Evolutionary conservation across 768 basidiomycete genomes (phyloP).

Genomic region (Mycena chlorophos): DNA sequence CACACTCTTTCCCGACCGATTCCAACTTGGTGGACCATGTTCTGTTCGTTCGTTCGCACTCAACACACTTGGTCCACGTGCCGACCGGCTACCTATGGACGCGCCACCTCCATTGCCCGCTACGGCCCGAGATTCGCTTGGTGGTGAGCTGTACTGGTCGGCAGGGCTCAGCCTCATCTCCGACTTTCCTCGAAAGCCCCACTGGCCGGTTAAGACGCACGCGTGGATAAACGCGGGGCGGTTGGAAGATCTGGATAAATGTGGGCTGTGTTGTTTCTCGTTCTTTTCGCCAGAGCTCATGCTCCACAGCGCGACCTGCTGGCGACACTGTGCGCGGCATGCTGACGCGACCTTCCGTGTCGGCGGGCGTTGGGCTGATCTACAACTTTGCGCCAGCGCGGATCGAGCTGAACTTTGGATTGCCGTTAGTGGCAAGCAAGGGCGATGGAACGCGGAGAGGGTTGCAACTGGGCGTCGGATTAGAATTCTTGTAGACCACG

Average conservation of each 20-base stretch:
- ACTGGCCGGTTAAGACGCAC: constrained; percentile 88
- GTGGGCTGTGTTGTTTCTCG: constrained; percentile 46
- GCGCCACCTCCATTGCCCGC: background rate
- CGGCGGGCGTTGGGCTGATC: constrained; percentile 79
- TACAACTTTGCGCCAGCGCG: constrained; percentile 82
- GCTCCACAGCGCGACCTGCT: constrained; percentile 37
- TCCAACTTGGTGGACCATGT: constrained; percentile 90
- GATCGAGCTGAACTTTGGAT: constrained; percentile 86
- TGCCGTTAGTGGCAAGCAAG: constrained; percentile 70
- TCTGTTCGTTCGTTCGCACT: constrained; percentile 76
- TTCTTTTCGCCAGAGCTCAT: constrained; percentile 4
- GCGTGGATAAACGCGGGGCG: constrained; percentile 80
- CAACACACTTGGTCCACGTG: constrained; percentile 77
- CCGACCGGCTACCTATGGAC: constrained; percentile 48
- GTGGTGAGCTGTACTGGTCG: constrained; percentile 82
- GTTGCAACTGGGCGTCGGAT: constrained; percentile 65
- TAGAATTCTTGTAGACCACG: constrained; percentile 46
- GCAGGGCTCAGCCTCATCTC: constrained; percentile 74
- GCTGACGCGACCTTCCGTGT: constrained; percentile 63
- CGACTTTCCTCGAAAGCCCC: constrained; percentile 64
- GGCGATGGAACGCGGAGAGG: constrained; percentile 57
- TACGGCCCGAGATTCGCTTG: constrained; percentile 74
- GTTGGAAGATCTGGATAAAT: constrained; percentile 57
- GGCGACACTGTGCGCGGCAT: constrained; percentile 40
- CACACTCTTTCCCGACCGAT: constrained; percentile 77